Evolutionary conservation across 1,284 basidiomycete genomes (phyloP).

Genomic region (Ustilago cynodontis): DNA sequence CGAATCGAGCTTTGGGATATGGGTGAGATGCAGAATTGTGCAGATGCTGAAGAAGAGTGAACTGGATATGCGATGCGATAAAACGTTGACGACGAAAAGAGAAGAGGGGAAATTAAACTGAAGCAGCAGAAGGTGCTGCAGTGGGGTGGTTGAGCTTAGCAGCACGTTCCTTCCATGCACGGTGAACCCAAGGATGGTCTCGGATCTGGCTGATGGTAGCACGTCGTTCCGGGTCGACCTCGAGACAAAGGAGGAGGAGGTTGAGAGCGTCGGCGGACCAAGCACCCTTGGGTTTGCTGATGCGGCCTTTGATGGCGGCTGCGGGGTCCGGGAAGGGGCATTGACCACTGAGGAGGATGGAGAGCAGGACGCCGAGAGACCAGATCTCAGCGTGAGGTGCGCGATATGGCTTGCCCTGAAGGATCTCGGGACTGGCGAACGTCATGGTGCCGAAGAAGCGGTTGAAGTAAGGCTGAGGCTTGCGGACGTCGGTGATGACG

Average conservation of each 20-base stretch:
- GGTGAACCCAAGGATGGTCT: slow-evolving; percentile 80
- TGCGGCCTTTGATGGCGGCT: slow-evolving; percentile 75
- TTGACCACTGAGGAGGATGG: slow-evolving; percentile 85
- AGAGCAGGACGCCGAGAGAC: slow-evolving; percentile 89
- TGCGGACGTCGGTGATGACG: slow-evolving; percentile 78
- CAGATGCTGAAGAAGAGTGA: background rate
- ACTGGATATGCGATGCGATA: slow-evolving; percentile 6
- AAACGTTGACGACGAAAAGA: background rate
- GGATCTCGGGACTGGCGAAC: slow-evolving; percentile 77
- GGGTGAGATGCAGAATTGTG: slow-evolving; percentile 19
- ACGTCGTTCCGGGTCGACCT: slow-evolving; percentile 78
- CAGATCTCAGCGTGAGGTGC: slow-evolving; percentile 87
- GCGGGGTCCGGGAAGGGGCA: slow-evolving; percentile 83
- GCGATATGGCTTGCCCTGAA: slow-evolving; percentile 77
- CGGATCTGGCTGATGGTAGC: slow-evolving; percentile 81
- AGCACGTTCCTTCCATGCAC: slow-evolving; percentile 56
- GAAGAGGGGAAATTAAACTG: background rate
- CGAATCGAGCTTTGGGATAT: background rate
- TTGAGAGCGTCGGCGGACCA: slow-evolving; percentile 71
- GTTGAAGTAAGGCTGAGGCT: slow-evolving; percentile 78
- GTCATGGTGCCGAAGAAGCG: slow-evolving; percentile 66
- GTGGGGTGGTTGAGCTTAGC: slow-evolving; percentile 25
- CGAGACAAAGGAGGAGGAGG: slow-evolving; percentile 80
- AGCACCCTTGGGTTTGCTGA: slow-evolving; percentile 62
- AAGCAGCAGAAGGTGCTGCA: background rate